Evolutionary conservation across 1,284 basidiomycete genomes (phyloP).

Genomic region (Cryptococcus sp.): DNA sequence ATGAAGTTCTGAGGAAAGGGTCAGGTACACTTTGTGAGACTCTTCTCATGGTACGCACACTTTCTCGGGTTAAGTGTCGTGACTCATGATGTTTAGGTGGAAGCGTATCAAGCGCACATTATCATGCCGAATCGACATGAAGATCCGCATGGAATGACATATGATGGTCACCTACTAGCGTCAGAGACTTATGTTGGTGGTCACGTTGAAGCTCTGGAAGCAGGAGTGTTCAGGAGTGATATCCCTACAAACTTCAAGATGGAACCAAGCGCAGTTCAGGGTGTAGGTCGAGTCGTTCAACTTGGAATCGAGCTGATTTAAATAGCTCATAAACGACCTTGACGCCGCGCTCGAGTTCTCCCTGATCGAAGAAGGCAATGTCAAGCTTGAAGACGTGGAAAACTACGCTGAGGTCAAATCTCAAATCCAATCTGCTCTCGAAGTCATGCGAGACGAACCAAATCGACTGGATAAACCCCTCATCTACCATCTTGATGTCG

Average conservation of each 20-base stretch:
- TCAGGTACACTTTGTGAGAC: conserved; percentile 97
- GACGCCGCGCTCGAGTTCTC: conserved; percentile 88
- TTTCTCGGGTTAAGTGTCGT: background rate
- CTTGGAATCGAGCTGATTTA: conserved; percentile 1
- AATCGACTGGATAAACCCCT: conserved; percentile 83
- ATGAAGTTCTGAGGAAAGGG: conserved; percentile 94
- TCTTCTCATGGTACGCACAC: conserved; percentile 77
- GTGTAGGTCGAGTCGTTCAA: conserved; percentile 52
- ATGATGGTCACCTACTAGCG: conserved; percentile 90
- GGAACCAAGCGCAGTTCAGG: conserved; percentile 77
- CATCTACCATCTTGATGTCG: conserved; percentile 98
- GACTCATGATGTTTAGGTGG: conserved; percentile 59
- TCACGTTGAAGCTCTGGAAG: conserved; percentile 97
- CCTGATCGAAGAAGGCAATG: conserved; percentile 80
- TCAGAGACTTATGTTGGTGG: conserved; percentile 99
- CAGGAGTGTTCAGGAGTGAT: conserved; percentile 96
- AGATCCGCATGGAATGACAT: conserved; percentile 86
- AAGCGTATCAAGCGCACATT: conserved; percentile 85
- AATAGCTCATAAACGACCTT: conserved; percentile 85
- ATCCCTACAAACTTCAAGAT: conserved; percentile 95
- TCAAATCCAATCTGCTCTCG: conserved; percentile 72
- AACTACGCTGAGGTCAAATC: conserved; percentile 93
- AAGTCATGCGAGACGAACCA: conserved; percentile 87
- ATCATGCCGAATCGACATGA: conserved; percentile 99
- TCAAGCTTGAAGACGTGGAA: conserved; percentile 74